A percentile compares a stretch with the other conserved stretches of the same genome.
Conservation (phyloP, 164 flowering plant species). For the Brasenia schreberi region DNA sequence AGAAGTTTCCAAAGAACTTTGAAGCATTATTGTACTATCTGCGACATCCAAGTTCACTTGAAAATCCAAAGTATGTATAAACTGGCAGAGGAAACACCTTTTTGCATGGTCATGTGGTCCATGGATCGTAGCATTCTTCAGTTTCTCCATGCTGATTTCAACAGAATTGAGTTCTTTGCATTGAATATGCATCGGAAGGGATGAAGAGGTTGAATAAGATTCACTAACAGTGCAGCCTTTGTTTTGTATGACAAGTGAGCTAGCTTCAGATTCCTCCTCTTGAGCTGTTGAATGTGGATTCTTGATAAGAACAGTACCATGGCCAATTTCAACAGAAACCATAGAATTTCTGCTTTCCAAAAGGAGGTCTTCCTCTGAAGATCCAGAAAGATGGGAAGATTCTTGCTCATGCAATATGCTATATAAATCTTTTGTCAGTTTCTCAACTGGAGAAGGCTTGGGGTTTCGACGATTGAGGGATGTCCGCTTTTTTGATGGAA, state of each 20-base stretch:
- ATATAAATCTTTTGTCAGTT: constrained; percentile 76
- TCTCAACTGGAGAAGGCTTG: constrained; percentile 69
- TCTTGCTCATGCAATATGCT: constrained; percentile 81
- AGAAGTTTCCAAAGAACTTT: constrained; percentile 2
- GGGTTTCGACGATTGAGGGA: constrained; percentile 52
- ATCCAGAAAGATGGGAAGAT: constrained; percentile 58
- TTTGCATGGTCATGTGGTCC: constrained; percentile 27
- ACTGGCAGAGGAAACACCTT: constrained; percentile 23
- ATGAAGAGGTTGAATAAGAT: constrained; percentile 27
- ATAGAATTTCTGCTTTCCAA: constrained; percentile 66
- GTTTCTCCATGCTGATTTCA: constrained; percentile 15
- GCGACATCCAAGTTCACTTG: neutral
- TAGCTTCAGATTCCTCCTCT: constrained; percentile 97
- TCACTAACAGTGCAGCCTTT: constrained; percentile 30
- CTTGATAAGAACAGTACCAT: constrained; percentile 84
- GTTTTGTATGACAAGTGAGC: constrained; percentile 76
- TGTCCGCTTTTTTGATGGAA: constrained; percentile 88
- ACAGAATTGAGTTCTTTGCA: constrained; percentile 19
- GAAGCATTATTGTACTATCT: neutral
- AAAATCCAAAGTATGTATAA: no score
- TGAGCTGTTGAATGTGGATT: constrained; percentile 57
- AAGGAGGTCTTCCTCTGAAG: constrained; percentile 84
- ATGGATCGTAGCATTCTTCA: constrained; percentile 23
- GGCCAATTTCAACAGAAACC: constrained; percentile 94
- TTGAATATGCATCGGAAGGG: constrained; percentile 30